Percentiles rank a stretch among this genome's conserved stretches.
These are phyloP conservation scores for Aspergillus glaucus DNA, from an alignment of 2,329 filamentous ascomycete genomes.

Conservation along the genomic window DNA sequence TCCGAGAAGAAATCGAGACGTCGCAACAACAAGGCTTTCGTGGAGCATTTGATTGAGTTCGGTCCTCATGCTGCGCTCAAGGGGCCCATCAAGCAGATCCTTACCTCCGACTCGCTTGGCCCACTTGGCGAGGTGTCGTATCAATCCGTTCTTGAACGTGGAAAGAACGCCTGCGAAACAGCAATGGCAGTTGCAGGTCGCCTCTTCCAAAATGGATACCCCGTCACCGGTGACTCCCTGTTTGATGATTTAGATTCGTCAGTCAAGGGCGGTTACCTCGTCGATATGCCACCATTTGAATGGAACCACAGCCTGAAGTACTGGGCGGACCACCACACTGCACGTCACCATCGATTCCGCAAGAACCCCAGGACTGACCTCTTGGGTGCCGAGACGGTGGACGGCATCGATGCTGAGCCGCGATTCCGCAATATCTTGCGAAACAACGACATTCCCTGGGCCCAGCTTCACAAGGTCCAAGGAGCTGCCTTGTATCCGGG, in stretches of 20 bases:
- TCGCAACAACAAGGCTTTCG: no score
- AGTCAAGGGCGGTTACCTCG: conserved; percentile 4
- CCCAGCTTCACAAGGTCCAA: conserved; percentile 18
- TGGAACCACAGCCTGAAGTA: conserved; percentile 12
- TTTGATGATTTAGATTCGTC: conserved; percentile 3
- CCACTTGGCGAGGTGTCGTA: conserved; percentile 6
- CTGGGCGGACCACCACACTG: conserved; percentile 15
- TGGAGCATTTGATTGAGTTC: conserved; percentile 23
- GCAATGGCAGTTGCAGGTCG: conserved; percentile 6
- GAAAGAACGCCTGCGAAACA: conserved; percentile 10
- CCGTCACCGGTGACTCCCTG: neutral
- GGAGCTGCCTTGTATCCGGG: conserved; percentile 25
- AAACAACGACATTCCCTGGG: conserved; percentile 18
- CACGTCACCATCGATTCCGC: conserved; percentile 12
- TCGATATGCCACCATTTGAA: conserved; percentile 10
- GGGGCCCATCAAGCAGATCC: conserved; percentile 24
- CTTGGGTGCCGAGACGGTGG: conserved; percentile 6
- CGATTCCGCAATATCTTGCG: conserved; percentile 16
- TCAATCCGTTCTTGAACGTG: conserved; percentile 11
- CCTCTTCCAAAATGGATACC: conserved; percentile 7
- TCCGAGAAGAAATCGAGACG: conserved; percentile 1
- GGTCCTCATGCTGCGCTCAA: conserved; percentile 32
- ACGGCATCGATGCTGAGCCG: conserved; percentile 11
- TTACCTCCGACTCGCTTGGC: conserved; percentile 1
- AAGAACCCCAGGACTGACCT: conserved; percentile 3